Evolutionary conservation across 805 yeast species (phyloP).

Genomic region (Gaillardinia entomophila): DNA sequence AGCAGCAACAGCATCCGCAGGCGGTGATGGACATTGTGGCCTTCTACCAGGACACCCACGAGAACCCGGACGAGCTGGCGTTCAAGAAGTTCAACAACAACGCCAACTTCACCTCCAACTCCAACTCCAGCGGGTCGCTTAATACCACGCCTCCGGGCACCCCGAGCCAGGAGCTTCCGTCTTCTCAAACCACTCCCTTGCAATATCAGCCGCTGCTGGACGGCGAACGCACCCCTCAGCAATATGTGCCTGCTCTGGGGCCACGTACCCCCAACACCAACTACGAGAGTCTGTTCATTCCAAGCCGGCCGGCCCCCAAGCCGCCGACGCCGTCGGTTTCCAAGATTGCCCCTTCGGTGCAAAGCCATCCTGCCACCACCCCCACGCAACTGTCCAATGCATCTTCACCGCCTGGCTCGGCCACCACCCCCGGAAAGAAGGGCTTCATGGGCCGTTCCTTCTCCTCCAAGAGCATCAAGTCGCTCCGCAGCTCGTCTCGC

Average conservation of each 20-base stretch:
- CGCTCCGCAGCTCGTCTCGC: constrained; percentile 19
- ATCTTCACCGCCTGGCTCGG: constrained; percentile 8
- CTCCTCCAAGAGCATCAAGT: constrained; percentile 32
- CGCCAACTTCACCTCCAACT: constrained; percentile 4
- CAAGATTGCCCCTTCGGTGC: constrained; percentile 1
- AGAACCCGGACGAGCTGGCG: constrained; percentile 37
- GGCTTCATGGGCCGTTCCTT: constrained; percentile 28
- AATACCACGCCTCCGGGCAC: constrained; percentile 25
- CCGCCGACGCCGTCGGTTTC: constrained; percentile 33
- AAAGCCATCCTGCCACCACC: constrained; percentile 1
- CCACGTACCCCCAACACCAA: constrained; percentile 24
- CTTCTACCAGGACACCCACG: constrained; percentile 62
- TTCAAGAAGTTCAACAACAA: constrained; percentile 37
- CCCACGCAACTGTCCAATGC: constrained; percentile 2
- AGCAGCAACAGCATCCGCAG: constrained; percentile 87
- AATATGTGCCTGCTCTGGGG: not conserved
- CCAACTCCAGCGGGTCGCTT: constrained; percentile 3
- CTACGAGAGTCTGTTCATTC: constrained; percentile 46
- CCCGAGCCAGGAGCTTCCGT: constrained; percentile 9
- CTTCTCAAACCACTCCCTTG: not conserved
- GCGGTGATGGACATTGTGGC: constrained; percentile 90
- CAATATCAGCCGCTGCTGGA: not conserved
- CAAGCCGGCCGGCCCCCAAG: constrained; percentile 64
- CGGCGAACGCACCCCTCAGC: not conserved
- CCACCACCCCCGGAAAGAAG: constrained; percentile 8